A percentile compares a stretch with the other conserved stretches of the same genome.
Evolutionary conservation across 345 rosid genomes (phyloP).

Genomic region (Brassica rapa): DNA sequence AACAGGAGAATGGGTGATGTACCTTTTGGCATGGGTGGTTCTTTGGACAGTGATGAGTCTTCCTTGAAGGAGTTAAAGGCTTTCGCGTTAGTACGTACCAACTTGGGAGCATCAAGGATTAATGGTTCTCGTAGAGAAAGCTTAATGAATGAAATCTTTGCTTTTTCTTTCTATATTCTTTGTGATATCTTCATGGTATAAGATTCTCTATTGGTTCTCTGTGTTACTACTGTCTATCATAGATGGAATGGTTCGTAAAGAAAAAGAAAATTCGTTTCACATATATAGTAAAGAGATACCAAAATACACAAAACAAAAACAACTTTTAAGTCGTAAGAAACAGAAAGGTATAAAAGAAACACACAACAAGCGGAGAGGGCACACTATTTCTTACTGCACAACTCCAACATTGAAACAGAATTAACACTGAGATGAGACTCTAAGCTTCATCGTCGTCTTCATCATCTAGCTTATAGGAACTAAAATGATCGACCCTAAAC

Average conservation of each 20-base stretch:
- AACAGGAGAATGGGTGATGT: constrained; percentile 29
- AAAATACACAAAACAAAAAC: too few species aligned
- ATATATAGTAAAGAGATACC: background rate
- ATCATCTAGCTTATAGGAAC: constrained; percentile 60
- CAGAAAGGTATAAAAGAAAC: background rate
- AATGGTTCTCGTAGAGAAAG: constrained; percentile 12
- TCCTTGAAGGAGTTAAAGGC: background rate
- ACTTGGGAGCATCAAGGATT: too few species aligned
- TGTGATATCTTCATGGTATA: background rate
- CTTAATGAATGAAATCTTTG: background rate
- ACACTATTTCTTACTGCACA: constrained; percentile 27
- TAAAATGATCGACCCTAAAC: constrained; percentile 85
- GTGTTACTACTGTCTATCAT: background rate
- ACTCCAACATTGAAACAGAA: constrained; percentile 13
- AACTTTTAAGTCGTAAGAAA: too few species aligned
- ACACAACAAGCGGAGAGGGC: constrained; percentile 21
- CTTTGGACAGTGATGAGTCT: constrained; percentile 27
- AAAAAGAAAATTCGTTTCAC: background rate
- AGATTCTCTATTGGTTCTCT: constrained; percentile 13
- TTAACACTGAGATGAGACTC: constrained; percentile 15
- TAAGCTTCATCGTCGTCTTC: constrained; percentile 44
- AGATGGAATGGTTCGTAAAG: background rate
- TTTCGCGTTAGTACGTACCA: too few species aligned
- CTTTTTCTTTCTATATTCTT: background rate
- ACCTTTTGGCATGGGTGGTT: constrained; percentile 26